These are phyloP conservation scores for Auriscalpium orientale DNA, from an alignment of 768 basidiomycete genomes.

Conservation along the genomic window DNA sequence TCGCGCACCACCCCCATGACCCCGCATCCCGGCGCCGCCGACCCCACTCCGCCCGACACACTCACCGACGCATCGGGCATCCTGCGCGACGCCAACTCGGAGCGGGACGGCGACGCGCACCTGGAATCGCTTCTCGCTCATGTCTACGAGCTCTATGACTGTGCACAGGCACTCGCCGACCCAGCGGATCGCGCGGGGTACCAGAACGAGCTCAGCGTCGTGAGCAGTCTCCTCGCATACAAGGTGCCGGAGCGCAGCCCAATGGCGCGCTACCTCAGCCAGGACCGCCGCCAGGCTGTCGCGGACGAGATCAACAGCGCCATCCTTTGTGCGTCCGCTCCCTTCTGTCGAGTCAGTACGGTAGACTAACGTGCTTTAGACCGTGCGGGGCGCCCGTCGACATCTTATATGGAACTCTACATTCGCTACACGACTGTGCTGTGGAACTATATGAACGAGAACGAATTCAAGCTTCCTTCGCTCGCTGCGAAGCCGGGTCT, in stretches of 20 bases:
- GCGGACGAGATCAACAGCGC: constrained; percentile 87
- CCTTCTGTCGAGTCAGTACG: not conserved
- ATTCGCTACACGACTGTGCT: constrained; percentile 59
- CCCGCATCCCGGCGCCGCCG: constrained; percentile 18
- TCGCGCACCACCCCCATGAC: constrained; percentile 65
- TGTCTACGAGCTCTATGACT: constrained; percentile 61
- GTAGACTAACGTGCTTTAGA: constrained; percentile 30
- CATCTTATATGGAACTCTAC: constrained; percentile 56
- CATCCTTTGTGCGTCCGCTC: constrained; percentile 60
- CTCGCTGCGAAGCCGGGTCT: constrained; percentile 33
- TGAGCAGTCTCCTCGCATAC: constrained; percentile 79
- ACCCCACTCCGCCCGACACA: constrained; percentile 1
- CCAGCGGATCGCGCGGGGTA: constrained; percentile 54
- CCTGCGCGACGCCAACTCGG: constrained; percentile 20
- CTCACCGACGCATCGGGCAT: not conserved
- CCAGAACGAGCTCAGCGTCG: constrained; percentile 62
- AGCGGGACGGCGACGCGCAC: constrained; percentile 29
- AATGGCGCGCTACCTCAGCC: constrained; percentile 66
- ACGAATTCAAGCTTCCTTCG: constrained; percentile 37
- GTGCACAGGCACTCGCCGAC: constrained; percentile 48
- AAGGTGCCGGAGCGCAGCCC: constrained; percentile 70
- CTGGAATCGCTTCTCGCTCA: constrained; percentile 44
- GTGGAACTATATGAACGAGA: constrained; percentile 50
- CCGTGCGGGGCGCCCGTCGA: constrained; percentile 38
- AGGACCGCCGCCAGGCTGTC: constrained; percentile 69